Base-by-base conservation (phyloP, 2,329 filamentous ascomycete genomes). In the Ophiocordyceps unilateralis region DNA sequence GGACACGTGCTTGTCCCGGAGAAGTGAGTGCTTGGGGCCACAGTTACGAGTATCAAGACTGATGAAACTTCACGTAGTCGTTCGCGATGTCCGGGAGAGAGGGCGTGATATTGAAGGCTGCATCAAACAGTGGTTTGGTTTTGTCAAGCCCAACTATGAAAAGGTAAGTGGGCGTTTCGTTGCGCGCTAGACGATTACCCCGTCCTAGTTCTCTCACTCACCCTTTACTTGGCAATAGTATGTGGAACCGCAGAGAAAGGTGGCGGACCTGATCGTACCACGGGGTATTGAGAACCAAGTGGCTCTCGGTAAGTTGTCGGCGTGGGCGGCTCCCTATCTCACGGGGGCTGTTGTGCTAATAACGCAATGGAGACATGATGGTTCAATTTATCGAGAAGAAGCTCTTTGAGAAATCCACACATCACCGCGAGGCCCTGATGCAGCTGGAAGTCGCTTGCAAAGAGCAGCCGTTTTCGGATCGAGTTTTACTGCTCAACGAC, bases 41-140 rank as follows among this genome's bases (percentile, higher is more conserved):
- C 17, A 19, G n/a, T 9, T 36, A 19, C n/a, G 2, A 36, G n/a
- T 36, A 26, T 26, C 7, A 19, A 36, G 32, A 10, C 19, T 39
- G 19, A 39, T 39, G 14, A 1, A 21, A 14, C 22, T 19, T 39
- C 15, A 9, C 32, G 20, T 30, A 87, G 82, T 93, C 50, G 67
- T 86, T 32, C 82, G 91, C 55, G 91, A 98, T 62, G 85, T 96
- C 20, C 77, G 77, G 52, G 85, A 94, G 53, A 78, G 91, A 54
- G 89, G 84, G 3, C 76, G 91, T 56, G 89, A 94, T 55, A 83
- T 96, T 44, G 83, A 95, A 57, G 91, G 91, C 36, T 89, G 88
- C 55, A 88, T 98, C 59, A 96, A 96, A 62, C 91, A 98, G 60
- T 98, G 91, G 91, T 95, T 96, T 58, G 68, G 67, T 11, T 98